Conservation (phyloP, 148 eudicot genomes). For the Beta vulgaris region DNA sequence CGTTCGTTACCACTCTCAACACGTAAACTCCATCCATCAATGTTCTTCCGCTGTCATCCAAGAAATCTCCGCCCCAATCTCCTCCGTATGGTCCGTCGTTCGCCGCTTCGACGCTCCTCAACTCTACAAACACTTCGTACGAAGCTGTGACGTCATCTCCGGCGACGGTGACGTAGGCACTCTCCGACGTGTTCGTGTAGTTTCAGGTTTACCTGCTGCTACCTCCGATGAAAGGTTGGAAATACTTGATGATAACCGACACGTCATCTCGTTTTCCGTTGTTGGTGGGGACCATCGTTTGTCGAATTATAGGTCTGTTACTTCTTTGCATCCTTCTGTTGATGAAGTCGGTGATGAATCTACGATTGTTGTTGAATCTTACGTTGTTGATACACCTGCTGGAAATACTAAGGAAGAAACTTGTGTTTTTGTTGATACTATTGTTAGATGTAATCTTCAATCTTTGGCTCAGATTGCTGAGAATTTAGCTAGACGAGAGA, state of each 20-base stretch:
- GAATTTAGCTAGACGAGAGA: constrained; percentile 24
- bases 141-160: constrained; percentile 65
- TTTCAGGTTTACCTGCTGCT: constrained; percentile 77
- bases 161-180: constrained; percentile 63
- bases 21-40: constrained; percentile 51
- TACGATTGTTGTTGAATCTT: constrained; percentile 64
- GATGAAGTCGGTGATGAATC: constrained; percentile 29
- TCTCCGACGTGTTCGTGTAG: constrained; percentile 57
- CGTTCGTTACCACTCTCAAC: constrained; percentile 50
- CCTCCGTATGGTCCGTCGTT: constrained; percentile 68
- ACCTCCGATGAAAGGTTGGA: constrained; percentile 64
- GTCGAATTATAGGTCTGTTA: constrained; percentile 61
- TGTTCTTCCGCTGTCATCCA: constrained; percentile 70
- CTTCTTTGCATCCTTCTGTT: constrained; percentile 45
- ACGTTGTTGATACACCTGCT: constrained; percentile 60
- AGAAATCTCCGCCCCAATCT: constrained; percentile 49
- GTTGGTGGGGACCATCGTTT: constrained; percentile 77
- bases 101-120: constrained; percentile 87
- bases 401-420: constrained; percentile 73
- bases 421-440: constrained; percentile 64
- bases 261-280: constrained; percentile 67
- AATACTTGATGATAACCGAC: constrained; percentile 67
- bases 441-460: constrained; percentile 67
- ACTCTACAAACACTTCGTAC: constrained; percentile 73
- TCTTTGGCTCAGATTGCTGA: constrained; percentile 67